These are phyloP conservation scores for Penicillium goetzii DNA, from an alignment of 495 filamentous ascomycete species.

Conservation along the genomic window DNA sequence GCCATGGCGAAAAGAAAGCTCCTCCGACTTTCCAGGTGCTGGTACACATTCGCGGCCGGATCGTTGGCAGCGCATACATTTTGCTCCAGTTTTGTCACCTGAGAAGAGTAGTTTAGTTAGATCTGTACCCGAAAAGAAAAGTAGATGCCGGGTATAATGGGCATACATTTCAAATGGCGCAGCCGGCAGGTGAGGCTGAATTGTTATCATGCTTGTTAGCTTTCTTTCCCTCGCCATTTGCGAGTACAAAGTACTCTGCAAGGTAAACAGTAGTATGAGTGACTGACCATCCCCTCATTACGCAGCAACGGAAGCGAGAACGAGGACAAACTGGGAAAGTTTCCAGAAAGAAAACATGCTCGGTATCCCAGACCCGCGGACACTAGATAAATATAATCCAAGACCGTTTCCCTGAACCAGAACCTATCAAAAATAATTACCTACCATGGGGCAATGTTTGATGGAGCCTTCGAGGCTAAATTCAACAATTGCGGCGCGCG, in stretches of 20 bases:
- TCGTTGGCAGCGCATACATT: conserved; percentile 49
- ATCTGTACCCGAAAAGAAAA: not conserved
- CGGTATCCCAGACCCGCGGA: conserved; percentile 30
- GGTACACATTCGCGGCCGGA: conserved; percentile 49
- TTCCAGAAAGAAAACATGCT: conserved; percentile 34
- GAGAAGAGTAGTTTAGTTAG: conserved; percentile 2
- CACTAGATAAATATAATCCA: conserved; percentile 24
- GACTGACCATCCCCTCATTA: conserved; percentile 54
- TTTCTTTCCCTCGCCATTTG: not conserved
- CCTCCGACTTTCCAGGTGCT: conserved; percentile 45
- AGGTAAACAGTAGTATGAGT: not conserved
- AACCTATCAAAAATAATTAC: conserved; percentile 11
- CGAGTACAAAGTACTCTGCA: not conserved
- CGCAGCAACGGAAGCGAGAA: conserved; percentile 28
- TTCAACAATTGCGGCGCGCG: conserved; percentile 15
- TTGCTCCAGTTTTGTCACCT: conserved; percentile 49
- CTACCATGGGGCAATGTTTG: conserved; percentile 1
- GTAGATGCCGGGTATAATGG: not conserved
- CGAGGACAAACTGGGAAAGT: conserved; percentile 25
- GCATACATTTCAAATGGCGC: conserved; percentile 52
- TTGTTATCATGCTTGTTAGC: conserved; percentile 8
- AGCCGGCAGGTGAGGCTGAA: conserved; percentile 50
- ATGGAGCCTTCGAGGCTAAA: conserved; percentile 13
- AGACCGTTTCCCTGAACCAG: not conserved
- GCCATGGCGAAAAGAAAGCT: conserved; percentile 49